Base-by-base conservation (phyloP, 805 yeast species). In the Kuraishia capsulata region DNA sequence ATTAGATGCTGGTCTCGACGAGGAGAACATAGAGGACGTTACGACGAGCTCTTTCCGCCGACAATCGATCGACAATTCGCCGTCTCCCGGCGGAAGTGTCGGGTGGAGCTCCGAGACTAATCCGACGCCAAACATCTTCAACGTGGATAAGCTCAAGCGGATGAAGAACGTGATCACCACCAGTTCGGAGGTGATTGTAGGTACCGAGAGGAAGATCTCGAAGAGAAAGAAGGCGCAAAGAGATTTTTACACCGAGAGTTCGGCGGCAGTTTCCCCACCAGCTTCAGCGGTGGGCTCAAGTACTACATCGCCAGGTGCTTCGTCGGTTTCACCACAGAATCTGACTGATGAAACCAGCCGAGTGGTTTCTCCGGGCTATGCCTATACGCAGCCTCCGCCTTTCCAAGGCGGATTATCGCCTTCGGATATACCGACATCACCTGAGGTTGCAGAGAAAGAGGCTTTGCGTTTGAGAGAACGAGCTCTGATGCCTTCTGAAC, bases 121-220 rank as follows among this genome's bases (percentile, higher is more conserved):
- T 5, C 16, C 24, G 17, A 14, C 6, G 4, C 25, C 4, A 39
- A 44, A 59, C 14, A 78, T 81, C 57, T 71, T 85, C 39, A 87
- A 88, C 54, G 90, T 90, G 4, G 96, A 87, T 58, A 73, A 72
- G 49, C 65, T 81, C 51, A 86, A 85, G 55, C 64, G 87, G 40
- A 69, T 77, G 62, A 78, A 78, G 47, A 84, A 88, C 52, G 87
- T 87, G 17, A 64, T 88, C 5, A 85, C 86, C n/a, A 61, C 86
- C 51, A 84, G 88, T 37, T 73, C 86, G 2, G 95, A 84, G 55
- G 72, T 87, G 2, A 67, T 85, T 18, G 69, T 88, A 20, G 97
- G 97, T 3, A 87, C 95, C 0, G 81, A 75, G 47, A 63, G 90
- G 44, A 67, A 64, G 42, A 29, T 24, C 11, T 11, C 8, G 17